Evolutionary conservation across 2,329 filamentous ascomycete species (phyloP), one percentile per base, ranked within the genome.

Genomic region (Didymella arachidicola): DNA sequence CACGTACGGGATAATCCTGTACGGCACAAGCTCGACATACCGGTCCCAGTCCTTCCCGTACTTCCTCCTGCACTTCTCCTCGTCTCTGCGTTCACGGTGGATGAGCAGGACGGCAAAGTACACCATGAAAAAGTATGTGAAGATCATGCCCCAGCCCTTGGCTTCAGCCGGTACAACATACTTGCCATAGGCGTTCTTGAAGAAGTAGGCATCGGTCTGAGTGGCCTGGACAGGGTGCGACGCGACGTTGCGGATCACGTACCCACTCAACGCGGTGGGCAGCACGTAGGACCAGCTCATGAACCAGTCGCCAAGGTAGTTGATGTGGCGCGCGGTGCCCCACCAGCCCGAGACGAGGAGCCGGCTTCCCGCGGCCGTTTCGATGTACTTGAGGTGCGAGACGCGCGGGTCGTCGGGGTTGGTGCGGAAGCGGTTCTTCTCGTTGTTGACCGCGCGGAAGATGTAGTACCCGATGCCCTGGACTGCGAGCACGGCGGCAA

Each of bases 261-360:
- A 97, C 12, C 93, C 93, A 0, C 93, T 90, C 59, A 96, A 76
- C 0, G 91, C 91, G 0, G 93, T 97, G 1, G 94, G 93, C 42
- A 97, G 82, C 65, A 88, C 92, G 79, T 95, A 97, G 0, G 92
- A 87, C 92, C 92, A 97, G 8, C 89, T 87, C 86, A 96, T 93
- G 65, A 95, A 83, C 93, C 93, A 97, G 80, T 98, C 94, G 51
- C 93, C 94, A 1, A 96, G 79, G 79, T 98, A 97, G 81, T 97
- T 98, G 83, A 97, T 94, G 79, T 98, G 94, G 41, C 94, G 87
- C 0, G 93, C 90, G 22, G 87, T 82, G 42, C 94, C 94, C 94
- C 94, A 97, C 94, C 94, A 98, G 55, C 94, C 94, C 0, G 90
- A 89, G 3, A 88, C 87, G 64, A 97, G 84, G 29, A 97, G 86